Evolutionary conservation across 768 basidiomycete genomes (phyloP).

Genomic region (Suillus subaureus): DNA sequence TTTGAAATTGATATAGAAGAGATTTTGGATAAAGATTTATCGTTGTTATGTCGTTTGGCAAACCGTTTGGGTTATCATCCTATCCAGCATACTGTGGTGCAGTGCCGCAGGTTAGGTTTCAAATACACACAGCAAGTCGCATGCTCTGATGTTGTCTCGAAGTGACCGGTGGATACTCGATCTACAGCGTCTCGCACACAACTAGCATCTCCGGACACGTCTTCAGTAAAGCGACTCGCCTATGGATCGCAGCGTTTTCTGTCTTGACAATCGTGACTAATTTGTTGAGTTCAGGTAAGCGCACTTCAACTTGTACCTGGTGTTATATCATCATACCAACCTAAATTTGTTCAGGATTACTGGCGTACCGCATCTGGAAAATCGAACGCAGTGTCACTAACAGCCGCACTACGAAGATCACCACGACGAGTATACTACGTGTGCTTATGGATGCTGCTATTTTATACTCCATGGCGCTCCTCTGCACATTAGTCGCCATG

Average conservation of each 20-base stretch:
- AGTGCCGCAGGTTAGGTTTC: slow-evolving; percentile 21
- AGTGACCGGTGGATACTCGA: slow-evolving; percentile 24
- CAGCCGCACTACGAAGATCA: not conserved
- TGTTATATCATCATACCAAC: not conserved
- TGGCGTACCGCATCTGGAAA: slow-evolving; percentile 34
- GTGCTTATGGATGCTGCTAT: slow-evolving; percentile 41
- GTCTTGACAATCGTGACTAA: slow-evolving; percentile 35
- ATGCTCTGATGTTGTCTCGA: not conserved
- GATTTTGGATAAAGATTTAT: slow-evolving; percentile 21
- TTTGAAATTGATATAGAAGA: not conserved
- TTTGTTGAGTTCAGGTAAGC: slow-evolving; percentile 33
- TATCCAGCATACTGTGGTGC: slow-evolving; percentile 34
- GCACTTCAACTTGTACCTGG: not conserved
- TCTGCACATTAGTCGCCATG: slow-evolving; percentile 34
- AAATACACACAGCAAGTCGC: not conserved
- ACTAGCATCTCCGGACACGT: slow-evolving; percentile 15
- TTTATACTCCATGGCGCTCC: slow-evolving; percentile 39
- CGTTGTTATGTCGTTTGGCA: slow-evolving; percentile 37
- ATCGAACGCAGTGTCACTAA: slow-evolving; percentile 23
- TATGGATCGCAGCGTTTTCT: slow-evolving; percentile 40
- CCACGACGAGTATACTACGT: slow-evolving; percentile 23
- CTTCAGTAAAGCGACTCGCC: slow-evolving; percentile 27
- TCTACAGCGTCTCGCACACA: slow-evolving; percentile 18
- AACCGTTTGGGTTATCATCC: slow-evolving; percentile 24
- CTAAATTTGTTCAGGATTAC: slow-evolving; percentile 20